Conservation (phyloP, 257 asterid species). For the Apocynum venetum region DNA sequence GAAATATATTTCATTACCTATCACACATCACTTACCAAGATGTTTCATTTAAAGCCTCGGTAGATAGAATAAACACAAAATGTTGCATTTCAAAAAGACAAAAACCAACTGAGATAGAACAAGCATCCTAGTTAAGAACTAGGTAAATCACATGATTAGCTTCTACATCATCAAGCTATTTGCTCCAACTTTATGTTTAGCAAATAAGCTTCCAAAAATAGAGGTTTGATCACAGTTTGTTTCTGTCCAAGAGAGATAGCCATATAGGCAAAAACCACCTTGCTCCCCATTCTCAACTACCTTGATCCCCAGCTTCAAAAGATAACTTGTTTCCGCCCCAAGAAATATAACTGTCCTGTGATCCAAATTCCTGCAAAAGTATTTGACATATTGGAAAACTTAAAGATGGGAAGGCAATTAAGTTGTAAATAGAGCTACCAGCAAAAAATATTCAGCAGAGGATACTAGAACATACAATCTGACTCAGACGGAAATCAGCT, state of each 20-base stretch:
- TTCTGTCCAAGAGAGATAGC: neutral
- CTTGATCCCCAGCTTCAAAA: slow-evolving; percentile 29
- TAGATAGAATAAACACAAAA: neutral
- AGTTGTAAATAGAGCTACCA: neutral
- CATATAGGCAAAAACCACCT: neutral
- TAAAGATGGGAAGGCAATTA: neutral
- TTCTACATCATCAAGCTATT: neutral
- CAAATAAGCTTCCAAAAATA: slow-evolving; percentile 21
- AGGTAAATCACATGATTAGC: neutral
- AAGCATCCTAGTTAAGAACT: neutral
- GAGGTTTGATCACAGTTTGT: neutral
- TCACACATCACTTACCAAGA: neutral
- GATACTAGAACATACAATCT: slow-evolving; percentile 48
- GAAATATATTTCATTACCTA: neutral
- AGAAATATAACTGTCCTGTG: slow-evolving; percentile 80
- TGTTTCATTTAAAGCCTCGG: slow-evolving; percentile 7
- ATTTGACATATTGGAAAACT: slow-evolving; percentile 12
- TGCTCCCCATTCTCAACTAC: slow-evolving; percentile 7
- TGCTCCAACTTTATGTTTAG: neutral
- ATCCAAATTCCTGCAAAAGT: slow-evolving; percentile 60
- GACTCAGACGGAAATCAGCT: slow-evolving; percentile 81
- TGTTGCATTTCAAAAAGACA: neutral
- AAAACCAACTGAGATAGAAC: neutral
- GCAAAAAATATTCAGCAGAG: neutral
- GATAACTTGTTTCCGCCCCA: slow-evolving; percentile 65